These are phyloP conservation scores for Ramaria sp. DNA, from an alignment of 768 basidiomycete genomes.

Conservation along the genomic window DNA sequence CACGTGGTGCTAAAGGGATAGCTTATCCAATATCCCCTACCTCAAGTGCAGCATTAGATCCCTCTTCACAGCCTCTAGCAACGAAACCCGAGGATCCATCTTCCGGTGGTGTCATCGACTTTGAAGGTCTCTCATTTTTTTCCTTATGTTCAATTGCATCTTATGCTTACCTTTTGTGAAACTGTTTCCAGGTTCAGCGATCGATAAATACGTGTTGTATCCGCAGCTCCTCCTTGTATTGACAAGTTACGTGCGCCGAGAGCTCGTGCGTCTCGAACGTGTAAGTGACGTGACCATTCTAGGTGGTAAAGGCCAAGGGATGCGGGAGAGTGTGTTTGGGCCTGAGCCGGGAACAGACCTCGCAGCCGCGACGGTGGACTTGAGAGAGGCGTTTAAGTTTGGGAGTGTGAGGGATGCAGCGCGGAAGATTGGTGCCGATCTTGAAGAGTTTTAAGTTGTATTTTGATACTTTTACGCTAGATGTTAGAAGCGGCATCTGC, in stretches of 20 bases:
- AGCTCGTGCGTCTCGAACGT: slow-evolving; percentile 56
- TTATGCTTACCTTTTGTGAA: slow-evolving; percentile 34
- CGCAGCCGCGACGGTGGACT: background rate
- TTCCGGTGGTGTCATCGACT: slow-evolving; percentile 15
- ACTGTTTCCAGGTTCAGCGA: slow-evolving; percentile 20
- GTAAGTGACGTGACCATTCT: slow-evolving; percentile 33
- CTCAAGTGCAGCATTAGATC: too few species aligned
- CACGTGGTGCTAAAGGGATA: slow-evolving; percentile 68
- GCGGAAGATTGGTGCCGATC: background rate
- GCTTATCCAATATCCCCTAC: too few species aligned
- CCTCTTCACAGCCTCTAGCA: slow-evolving; percentile 21
- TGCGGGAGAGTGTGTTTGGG: slow-evolving; percentile 1
- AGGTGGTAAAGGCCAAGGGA: slow-evolving; percentile 4
- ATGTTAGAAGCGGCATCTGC: too few species aligned
- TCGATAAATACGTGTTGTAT: slow-evolving; percentile 59
- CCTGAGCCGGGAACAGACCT: background rate
- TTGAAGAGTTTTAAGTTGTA: background rate
- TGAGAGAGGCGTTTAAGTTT: slow-evolving; percentile 4
- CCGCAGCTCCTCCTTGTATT: slow-evolving; percentile 65
- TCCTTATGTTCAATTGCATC: background rate
- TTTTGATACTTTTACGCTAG: background rate
- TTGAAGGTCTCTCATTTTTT: slow-evolving; percentile 13
- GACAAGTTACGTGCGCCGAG: slow-evolving; percentile 59
- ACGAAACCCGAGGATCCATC: slow-evolving; percentile 35
- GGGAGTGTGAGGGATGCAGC: background rate